These are phyloP conservation scores for Phytophthora fragariae DNA, from an alignment of 352 stramenopile species.

Conservation along the genomic window DNA sequence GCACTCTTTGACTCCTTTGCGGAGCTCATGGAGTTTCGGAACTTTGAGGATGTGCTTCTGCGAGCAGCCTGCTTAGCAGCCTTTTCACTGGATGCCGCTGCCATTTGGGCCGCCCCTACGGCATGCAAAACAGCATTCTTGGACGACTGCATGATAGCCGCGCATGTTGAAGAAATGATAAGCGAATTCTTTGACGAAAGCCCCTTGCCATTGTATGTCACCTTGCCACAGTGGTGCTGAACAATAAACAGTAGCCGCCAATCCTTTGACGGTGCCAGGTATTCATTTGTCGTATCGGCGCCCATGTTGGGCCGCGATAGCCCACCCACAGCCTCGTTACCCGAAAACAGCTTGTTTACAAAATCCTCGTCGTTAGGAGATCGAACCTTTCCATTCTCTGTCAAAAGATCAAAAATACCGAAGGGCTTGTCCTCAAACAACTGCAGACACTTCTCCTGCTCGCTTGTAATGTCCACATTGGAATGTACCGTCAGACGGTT, in stretches of 20 bases:
- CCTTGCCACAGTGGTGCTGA: slow-evolving; percentile 73
- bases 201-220: slow-evolving; percentile 81
- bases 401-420: slow-evolving; percentile 76
- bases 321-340: slow-evolving; percentile 60
- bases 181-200: slow-evolving; percentile 75
- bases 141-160: slow-evolving; percentile 87
- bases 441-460: slow-evolving; percentile 71
- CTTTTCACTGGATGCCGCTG: slow-evolving; percentile 62
- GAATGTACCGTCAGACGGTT: slow-evolving; percentile 64
- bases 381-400: slow-evolving; percentile 71
- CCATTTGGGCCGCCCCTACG: slow-evolving; percentile 72
- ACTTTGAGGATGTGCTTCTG: slow-evolving; percentile 47
- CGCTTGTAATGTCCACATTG: slow-evolving; percentile 58
- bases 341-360: slow-evolving; percentile 79
- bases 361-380: slow-evolving; percentile 82
- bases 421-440: slow-evolving; percentile 80
- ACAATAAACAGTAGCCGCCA: slow-evolving; percentile 83
- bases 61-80: slow-evolving; percentile 44
- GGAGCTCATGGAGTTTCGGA: slow-evolving; percentile 58
- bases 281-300: slow-evolving; percentile 64
- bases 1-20: slow-evolving; percentile 45
- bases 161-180: slow-evolving; percentile 80
- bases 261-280: slow-evolving; percentile 75
- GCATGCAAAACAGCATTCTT: slow-evolving; percentile 81
- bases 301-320: slow-evolving; percentile 70